phyloP scores from a whole-genome alignment of 805 yeast genomes.

The Saccharomyces kudriavzevii region DNA sequence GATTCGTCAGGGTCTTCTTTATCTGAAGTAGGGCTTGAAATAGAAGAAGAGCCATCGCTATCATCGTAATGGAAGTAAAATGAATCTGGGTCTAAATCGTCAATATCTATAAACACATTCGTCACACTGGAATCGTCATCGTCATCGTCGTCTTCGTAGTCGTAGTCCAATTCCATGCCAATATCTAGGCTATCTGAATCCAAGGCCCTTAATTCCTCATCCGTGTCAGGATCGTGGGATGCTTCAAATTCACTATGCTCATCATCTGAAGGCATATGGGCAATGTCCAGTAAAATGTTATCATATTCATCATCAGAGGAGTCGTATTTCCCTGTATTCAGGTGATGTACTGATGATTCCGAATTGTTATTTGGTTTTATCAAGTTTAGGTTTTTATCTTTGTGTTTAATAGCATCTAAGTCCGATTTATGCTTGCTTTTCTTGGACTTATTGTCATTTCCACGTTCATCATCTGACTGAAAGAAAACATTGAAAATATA shows the following conservation, averaged over 20 bases:
- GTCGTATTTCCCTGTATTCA: constrained; percentile 11
- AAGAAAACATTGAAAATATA: constrained; percentile 29
- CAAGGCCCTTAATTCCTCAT: not conserved
- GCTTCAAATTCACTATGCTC: constrained; percentile 21
- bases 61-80: constrained; percentile 29
- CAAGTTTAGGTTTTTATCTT: not conserved
- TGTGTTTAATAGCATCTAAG: constrained; percentile 1
- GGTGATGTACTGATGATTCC: constrained; percentile 20
- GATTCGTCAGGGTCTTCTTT: constrained; percentile 5
- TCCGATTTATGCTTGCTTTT: constrained; percentile 4
- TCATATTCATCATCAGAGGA: constrained; percentile 30
- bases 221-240: not conserved
- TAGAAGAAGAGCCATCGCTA: constrained; percentile 46
- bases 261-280: constrained; percentile 30
- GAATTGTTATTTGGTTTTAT: constrained; percentile 9
- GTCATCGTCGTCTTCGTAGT: constrained; percentile 22
- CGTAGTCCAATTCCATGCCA: constrained; percentile 15
- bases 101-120: constrained; percentile 33
- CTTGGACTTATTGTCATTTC: constrained; percentile 1
- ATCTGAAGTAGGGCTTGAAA: constrained; percentile 7
- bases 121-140: constrained; percentile 35
- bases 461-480: constrained; percentile 25
- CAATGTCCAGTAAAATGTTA: constrained; percentile 29
- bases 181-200: not conserved
- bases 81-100: constrained; percentile 32